These are phyloP conservation scores for Ilyonectria mors-panacis DNA, from an alignment of 2,329 filamentous ascomycete species.

Conservation along the genomic window DNA sequence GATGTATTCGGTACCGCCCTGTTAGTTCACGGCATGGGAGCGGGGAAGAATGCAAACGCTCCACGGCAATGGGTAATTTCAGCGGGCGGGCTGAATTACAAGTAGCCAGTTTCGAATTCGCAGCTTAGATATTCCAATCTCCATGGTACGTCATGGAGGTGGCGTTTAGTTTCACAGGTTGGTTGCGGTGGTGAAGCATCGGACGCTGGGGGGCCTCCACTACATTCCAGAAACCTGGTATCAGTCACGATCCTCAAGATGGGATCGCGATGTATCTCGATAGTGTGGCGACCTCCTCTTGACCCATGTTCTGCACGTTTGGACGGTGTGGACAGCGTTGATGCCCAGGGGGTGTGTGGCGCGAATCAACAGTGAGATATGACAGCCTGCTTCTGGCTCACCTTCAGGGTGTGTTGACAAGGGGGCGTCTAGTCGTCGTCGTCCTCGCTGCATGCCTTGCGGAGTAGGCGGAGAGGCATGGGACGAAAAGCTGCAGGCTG, in stretches of 20 bases:
- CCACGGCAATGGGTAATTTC: not conserved
- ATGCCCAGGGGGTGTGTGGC: not conserved
- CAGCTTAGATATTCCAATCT: not conserved
- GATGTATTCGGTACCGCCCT: not conserved
- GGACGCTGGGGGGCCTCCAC: slow-evolving; percentile 21
- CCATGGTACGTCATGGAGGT: not conserved
- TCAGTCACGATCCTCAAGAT: slow-evolving; percentile 30
- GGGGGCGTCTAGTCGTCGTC: not conserved
- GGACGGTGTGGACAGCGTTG: not conserved
- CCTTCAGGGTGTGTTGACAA: not conserved
- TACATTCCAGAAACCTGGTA: slow-evolving; percentile 33
- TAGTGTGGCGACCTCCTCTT: slow-evolving; percentile 36
- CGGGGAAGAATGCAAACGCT: not conserved
- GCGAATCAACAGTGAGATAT: not conserved
- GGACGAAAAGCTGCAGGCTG: not conserved
- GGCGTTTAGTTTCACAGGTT: slow-evolving; percentile 5
- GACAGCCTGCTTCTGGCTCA: not conserved
- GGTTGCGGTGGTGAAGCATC: slow-evolving; percentile 9
- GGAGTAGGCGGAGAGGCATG: not conserved
- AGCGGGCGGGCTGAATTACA: not conserved
- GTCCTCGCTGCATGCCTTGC: not conserved
- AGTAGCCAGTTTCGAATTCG: not conserved
- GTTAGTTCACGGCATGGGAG: not conserved
- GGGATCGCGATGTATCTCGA: slow-evolving; percentile 45
- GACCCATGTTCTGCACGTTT: not conserved